These are phyloP conservation scores for Solanum hybrid DNA, from an alignment of 305 asterid species.

Conservation along the genomic window DNA sequence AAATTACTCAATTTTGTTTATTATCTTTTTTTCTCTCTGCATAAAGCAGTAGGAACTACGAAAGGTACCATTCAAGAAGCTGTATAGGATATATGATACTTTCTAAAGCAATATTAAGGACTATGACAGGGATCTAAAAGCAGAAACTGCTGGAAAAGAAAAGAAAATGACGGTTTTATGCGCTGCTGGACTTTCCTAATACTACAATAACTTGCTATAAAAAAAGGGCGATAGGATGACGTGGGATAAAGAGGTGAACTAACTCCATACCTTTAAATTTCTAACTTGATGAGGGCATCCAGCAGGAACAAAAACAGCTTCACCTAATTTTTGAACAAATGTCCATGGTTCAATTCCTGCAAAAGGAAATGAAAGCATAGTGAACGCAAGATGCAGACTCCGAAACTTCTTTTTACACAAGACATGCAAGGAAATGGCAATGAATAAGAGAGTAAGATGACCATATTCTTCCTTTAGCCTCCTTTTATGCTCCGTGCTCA, in stretches of 20 bases:
- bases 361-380: slow-evolving; percentile 3
- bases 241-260: neutral
- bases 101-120: neutral
- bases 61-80: neutral
- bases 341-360: slow-evolving; percentile 89
- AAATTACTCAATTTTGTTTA: neutral
- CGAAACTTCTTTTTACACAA: neutral
- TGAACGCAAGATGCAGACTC: neutral
- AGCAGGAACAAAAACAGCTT: slow-evolving; percentile 79
- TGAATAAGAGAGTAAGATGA: slow-evolving; percentile 14
- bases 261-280: slow-evolving; percentile 50
- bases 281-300: slow-evolving; percentile 91
- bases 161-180: neutral
- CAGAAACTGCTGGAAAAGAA: neutral
- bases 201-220: neutral
- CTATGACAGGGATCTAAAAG: neutral
- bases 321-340: slow-evolving; percentile 67
- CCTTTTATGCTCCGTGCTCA: slow-evolving; percentile 53
- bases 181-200: neutral
- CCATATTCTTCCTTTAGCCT: slow-evolving; percentile 68
- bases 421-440: neutral
- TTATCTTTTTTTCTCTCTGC: neutral
- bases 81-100: neutral
- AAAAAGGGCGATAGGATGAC: neutral
- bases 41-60: neutral